A percentile compares a stretch with the other conserved stretches of the same genome.
Conservation (phyloP, 345 rosid genomes). For the Sonneratia caseolaris region DNA sequence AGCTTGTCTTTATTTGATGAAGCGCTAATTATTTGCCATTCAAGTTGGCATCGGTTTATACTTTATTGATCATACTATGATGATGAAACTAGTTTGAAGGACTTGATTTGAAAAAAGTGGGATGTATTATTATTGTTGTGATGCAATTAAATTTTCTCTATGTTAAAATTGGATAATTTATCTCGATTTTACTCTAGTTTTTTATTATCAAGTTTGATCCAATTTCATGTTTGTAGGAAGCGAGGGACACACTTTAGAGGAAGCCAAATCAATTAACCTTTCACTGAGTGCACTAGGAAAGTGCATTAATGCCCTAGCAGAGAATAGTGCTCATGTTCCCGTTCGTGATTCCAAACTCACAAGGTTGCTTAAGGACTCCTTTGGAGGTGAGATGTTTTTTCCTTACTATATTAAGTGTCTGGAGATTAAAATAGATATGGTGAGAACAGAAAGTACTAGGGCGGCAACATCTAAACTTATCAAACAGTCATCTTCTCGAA, state of each 20-base stretch:
- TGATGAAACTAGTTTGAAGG: neutral
- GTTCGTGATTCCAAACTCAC: conserved; percentile 98
- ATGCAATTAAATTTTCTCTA: neutral
- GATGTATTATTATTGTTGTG: neutral
- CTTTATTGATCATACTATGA: neutral
- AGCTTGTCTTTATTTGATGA: neutral
- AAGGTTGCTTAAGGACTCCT: conserved; percentile 93
- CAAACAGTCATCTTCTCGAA: neutral
- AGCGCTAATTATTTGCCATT: neutral
- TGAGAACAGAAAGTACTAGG: neutral
- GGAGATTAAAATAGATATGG: neutral
- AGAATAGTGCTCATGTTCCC: conserved; percentile 86
- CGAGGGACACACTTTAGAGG: conserved; percentile 93
- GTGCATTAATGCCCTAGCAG: conserved; percentile 98
- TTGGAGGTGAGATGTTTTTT: conserved; percentile 62
- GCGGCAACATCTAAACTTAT: neutral
- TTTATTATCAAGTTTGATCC: neutral
- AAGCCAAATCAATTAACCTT: conserved; percentile 98
- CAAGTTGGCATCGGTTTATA: neutral
- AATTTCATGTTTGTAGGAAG: conserved; percentile 42
- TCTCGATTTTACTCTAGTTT: neutral
- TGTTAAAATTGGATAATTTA: neutral
- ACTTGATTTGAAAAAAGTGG: neutral
- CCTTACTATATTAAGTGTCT: neutral
- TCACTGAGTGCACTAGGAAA: conserved; percentile 94